Percentiles rank a stretch among this genome's conserved stretches.
Conservation (phyloP, 768 basidiomycete species). For the Lactarius psammicola region DNA sequence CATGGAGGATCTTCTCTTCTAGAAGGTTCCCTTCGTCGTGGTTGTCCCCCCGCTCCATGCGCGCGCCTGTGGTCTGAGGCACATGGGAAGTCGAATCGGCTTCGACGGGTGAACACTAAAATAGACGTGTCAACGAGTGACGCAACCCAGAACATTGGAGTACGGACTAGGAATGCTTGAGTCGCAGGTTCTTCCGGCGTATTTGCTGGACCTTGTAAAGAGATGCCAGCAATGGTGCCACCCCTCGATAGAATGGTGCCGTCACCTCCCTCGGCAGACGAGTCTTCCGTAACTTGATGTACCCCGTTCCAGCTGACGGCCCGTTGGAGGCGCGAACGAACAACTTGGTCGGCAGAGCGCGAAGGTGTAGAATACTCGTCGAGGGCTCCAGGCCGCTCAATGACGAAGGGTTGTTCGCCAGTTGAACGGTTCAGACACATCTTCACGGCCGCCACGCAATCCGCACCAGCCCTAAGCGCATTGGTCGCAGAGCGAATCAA, state of each 20-base stretch:
- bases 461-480: slow-evolving; percentile 82
- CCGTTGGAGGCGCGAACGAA: slow-evolving; percentile 35
- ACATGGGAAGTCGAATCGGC: slow-evolving; percentile 51
- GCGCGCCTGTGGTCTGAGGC: slow-evolving; percentile 54
- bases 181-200: neutral
- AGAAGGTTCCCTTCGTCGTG: slow-evolving; percentile 37
- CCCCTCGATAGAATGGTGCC: neutral
- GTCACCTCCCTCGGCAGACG: slow-evolving; percentile 12
- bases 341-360: slow-evolving; percentile 45
- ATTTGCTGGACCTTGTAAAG: slow-evolving; percentile 7
- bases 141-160: neutral
- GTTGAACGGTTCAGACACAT: slow-evolving; percentile 68
- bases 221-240: neutral
- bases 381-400: slow-evolving; percentile 55
- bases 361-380: slow-evolving; percentile 46
- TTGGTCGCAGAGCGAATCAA: slow-evolving; percentile 84
- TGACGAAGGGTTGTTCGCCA: slow-evolving; percentile 61
- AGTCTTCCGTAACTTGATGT: slow-evolving; percentile 2
- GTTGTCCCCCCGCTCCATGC: slow-evolving; percentile 60
- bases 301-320: slow-evolving; percentile 38
- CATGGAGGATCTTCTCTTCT: slow-evolving; percentile 57
- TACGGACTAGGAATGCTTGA: slow-evolving; percentile 16
- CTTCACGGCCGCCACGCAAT: slow-evolving; percentile 85
- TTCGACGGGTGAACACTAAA: slow-evolving; percentile 35
- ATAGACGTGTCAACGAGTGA: neutral